Conservation (phyloP, 2,329 filamentous ascomycete species). For the Colletotrichum cordylinicola region DNA sequence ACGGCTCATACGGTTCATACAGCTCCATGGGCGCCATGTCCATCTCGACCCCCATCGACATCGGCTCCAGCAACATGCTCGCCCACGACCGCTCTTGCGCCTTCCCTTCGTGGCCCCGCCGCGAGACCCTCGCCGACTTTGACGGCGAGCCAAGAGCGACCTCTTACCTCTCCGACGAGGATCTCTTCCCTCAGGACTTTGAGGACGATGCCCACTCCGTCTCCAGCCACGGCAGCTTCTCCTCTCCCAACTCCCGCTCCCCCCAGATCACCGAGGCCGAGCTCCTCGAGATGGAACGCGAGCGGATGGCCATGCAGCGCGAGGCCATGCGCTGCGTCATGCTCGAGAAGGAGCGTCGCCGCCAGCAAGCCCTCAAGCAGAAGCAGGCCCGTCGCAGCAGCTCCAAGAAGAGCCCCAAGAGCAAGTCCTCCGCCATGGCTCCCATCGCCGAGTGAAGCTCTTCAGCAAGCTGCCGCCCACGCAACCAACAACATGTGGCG, state of each 20-base stretch:
- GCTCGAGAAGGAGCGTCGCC: slow-evolving; percentile 61
- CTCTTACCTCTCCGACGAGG: slow-evolving; percentile 68
- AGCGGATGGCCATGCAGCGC: slow-evolving; percentile 56
- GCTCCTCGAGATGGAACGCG: slow-evolving; percentile 54
- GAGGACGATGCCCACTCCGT: slow-evolving; percentile 57
- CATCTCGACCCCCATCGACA: slow-evolving; percentile 50
- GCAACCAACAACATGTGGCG: not conserved
- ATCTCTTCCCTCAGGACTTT: slow-evolving; percentile 60
- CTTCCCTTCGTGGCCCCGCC: slow-evolving; percentile 64
- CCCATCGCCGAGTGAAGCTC: slow-evolving; percentile 54
- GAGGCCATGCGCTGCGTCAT: slow-evolving; percentile 57
- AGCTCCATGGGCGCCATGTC: slow-evolving; percentile 49
- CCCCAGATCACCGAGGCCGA: slow-evolving; percentile 51
- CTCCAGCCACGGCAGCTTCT: slow-evolving; percentile 48
- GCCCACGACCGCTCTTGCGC: slow-evolving; percentile 54
- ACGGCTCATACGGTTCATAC: slow-evolving; percentile 56
- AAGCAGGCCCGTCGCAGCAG: slow-evolving; percentile 41
- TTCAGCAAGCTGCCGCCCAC: not conserved
- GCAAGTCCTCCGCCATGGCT: slow-evolving; percentile 55
- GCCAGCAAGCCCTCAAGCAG: slow-evolving; percentile 39
- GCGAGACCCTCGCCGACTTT: slow-evolving; percentile 54
- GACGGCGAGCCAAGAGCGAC: slow-evolving; percentile 49
- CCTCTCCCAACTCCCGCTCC: slow-evolving; percentile 45
- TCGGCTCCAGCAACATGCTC: slow-evolving; percentile 45
- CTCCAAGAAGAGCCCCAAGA: slow-evolving; percentile 57